Conservation (phyloP, 257 asterid genomes). For the Cordia subcordata region DNA sequence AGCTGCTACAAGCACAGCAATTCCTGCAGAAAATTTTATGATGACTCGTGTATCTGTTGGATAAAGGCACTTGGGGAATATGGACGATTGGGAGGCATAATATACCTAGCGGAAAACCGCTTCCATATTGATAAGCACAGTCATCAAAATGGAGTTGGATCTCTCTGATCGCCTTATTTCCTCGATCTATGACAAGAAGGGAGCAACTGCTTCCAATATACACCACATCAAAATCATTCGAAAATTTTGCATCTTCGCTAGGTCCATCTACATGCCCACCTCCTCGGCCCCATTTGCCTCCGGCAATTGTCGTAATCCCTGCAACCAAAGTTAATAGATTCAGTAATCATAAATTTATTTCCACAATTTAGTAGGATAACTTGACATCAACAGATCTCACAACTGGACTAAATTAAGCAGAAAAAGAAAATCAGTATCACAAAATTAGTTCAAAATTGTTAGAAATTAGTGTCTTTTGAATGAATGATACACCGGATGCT, state of each 20-base stretch:
- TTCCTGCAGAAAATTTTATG: slow-evolving; percentile 42
- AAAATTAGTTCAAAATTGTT: too few species aligned
- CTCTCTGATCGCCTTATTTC: slow-evolving; percentile 90
- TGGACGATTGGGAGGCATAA: slow-evolving; percentile 3
- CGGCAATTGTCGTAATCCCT: slow-evolving; percentile 97
- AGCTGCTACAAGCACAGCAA: slow-evolving; percentile 77
- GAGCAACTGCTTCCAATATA: slow-evolving; percentile 97
- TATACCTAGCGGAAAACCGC: slow-evolving; percentile 83
- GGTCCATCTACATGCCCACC: slow-evolving; percentile 95
- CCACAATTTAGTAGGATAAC: not conserved
- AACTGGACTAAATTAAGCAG: too few species aligned
- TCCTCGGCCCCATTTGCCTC: slow-evolving; percentile 85
- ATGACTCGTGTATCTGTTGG: slow-evolving; percentile 3
- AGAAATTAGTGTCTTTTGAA: too few species aligned
- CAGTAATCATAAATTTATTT: not conserved
- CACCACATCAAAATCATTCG: slow-evolving; percentile 88
- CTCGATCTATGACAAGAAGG: slow-evolving; percentile 92
- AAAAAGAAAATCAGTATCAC: too few species aligned
- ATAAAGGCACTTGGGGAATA: not conserved
- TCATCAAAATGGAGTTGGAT: slow-evolving; percentile 92
- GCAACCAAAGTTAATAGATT: slow-evolving; percentile 8
- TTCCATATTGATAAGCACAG: slow-evolving; percentile 97
- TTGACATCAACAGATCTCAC: too few species aligned
- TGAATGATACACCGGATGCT: too few species aligned
- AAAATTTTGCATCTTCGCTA: slow-evolving; percentile 93